Conservation (phyloP, 805 yeast genomes). For the Maudiozyma bulderi region DNA sequence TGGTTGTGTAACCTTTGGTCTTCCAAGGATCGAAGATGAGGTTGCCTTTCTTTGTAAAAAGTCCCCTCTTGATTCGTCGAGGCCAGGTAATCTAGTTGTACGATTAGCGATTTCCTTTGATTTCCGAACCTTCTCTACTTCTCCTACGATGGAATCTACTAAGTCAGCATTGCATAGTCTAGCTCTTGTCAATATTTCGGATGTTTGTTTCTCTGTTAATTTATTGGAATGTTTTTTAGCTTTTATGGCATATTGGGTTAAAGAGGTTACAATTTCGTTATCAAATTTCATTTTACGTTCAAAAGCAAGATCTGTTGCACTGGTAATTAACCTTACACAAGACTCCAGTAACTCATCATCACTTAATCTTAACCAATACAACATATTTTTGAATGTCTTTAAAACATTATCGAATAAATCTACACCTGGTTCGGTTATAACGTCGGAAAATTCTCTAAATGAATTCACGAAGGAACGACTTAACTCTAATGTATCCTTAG, state of each 20-base stretch:
- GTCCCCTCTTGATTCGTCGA: slow-evolving; percentile 24
- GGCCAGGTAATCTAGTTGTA: background rate
- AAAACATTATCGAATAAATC: slow-evolving; percentile 45
- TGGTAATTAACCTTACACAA: slow-evolving; percentile 62
- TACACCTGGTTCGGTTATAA: slow-evolving; percentile 27
- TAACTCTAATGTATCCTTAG: slow-evolving; percentile 76
- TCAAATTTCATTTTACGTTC: slow-evolving; percentile 45
- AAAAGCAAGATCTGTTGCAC: slow-evolving; percentile 54
- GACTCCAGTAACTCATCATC: slow-evolving; percentile 57
- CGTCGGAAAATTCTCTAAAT: slow-evolving; percentile 39
- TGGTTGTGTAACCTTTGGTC: slow-evolving; percentile 27
- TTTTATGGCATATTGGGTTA: slow-evolving; percentile 56
- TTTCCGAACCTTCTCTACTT: slow-evolving; percentile 32
- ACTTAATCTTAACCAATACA: slow-evolving; percentile 75
- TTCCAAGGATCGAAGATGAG: slow-evolving; percentile 21
- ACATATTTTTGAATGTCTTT: slow-evolving; percentile 55
- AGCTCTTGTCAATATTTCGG: slow-evolving; percentile 53
- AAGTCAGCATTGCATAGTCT: slow-evolving; percentile 42
- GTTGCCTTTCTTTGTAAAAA: slow-evolving; percentile 26
- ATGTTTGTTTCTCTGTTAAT: slow-evolving; percentile 55
- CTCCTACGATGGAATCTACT: slow-evolving; percentile 43
- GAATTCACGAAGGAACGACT: slow-evolving; percentile 62
- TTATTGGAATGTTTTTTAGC: slow-evolving; percentile 63
- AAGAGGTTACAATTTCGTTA: slow-evolving; percentile 40
- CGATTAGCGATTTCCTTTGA: slow-evolving; percentile 15